These are phyloP conservation scores for Boletus subluridellus DNA, from an alignment of 1,284 basidiomycete genomes.

Conservation along the genomic window DNA sequence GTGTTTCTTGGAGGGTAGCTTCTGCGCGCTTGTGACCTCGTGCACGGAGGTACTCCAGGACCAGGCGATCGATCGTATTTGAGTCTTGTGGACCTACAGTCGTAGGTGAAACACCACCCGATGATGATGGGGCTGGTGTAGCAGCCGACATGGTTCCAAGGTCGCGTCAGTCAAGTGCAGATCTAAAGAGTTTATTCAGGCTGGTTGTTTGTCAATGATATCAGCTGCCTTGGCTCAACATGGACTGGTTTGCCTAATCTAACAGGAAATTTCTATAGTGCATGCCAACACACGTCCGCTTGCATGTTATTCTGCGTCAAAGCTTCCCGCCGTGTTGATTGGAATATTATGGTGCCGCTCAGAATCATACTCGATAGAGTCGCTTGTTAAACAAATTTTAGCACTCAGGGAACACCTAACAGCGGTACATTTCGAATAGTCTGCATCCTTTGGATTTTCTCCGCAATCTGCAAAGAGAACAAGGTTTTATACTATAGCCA, in stretches of 20 bases:
- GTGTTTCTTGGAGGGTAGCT: slow-evolving; percentile 61
- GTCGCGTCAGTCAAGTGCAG: not conserved
- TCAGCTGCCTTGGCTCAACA: not conserved
- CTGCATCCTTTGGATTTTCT: not conserved
- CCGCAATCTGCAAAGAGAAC: not conserved
- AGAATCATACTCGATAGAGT: not conserved
- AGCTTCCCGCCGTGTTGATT: too few relatives aligned
- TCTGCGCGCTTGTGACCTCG: slow-evolving; percentile 80
- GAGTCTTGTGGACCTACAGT: slow-evolving; percentile 36
- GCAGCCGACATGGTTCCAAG: slow-evolving; percentile 42
- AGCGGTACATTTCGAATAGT: not conserved
- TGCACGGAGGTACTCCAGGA: slow-evolving; percentile 81
- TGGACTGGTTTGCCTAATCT: too few relatives aligned
- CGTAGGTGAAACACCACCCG: slow-evolving; percentile 32
- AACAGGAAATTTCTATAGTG: too few relatives aligned
- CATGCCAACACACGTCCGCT: too few relatives aligned
- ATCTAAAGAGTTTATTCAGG: not conserved
- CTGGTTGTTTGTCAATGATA: not conserved
- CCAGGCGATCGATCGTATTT: slow-evolving; percentile 54
- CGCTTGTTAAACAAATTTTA: too few relatives aligned
- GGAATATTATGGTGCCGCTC: not conserved
- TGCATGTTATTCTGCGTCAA: not conserved
- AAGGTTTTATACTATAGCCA: not conserved
- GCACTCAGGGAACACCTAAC: not conserved
- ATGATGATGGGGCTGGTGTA: slow-evolving; percentile 42